Percentiles rank a stretch among this genome's conserved stretches.
Evolutionary conservation across 257 asterid genomes (phyloP).

Genomic region (Solanum ahanhuiri): DNA sequence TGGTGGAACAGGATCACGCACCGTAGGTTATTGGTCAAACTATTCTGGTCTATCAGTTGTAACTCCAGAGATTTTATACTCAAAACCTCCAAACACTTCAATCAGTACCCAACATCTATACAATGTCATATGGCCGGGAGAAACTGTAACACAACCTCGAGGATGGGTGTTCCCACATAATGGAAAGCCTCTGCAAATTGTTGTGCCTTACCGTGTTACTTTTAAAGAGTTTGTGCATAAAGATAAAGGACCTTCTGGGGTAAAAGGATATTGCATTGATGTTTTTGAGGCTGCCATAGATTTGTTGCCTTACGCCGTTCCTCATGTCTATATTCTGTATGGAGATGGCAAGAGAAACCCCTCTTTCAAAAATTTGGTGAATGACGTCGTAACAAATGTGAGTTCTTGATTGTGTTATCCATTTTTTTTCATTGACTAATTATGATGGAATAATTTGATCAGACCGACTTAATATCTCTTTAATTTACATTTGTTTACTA

Average conservation of each 20-base stretch:
- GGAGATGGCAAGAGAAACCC: constrained; percentile 72
- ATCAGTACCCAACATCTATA: constrained; percentile 24
- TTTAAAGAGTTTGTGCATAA: constrained; percentile 44
- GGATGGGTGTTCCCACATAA: constrained; percentile 82
- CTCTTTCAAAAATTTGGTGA: constrained; percentile 28
- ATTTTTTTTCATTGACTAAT: neutral
- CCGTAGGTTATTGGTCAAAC: constrained; percentile 66
- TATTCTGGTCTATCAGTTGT: constrained; percentile 39
- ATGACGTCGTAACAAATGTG: constrained; percentile 38
- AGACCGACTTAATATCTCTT: neutral
- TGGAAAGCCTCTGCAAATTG: constrained; percentile 51
- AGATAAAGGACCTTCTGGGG: constrained; percentile 57
- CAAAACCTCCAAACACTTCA: constrained; percentile 34
- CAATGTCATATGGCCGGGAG: constrained; percentile 69
- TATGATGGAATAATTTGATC: neutral
- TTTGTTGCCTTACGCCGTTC: constrained; percentile 60
- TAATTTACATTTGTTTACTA: neutral
- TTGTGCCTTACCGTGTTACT: constrained; percentile 48
- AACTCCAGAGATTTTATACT: constrained; percentile 37
- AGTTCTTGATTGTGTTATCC: constrained; percentile 9
- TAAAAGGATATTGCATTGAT: constrained; percentile 60
- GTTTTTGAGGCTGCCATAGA: constrained; percentile 69
- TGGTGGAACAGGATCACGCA: constrained; percentile 47
- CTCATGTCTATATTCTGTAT: constrained; percentile 45
- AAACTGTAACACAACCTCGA: constrained; percentile 38